Evolutionary conservation across 2,329 filamentous ascomycete genomes (phyloP), one percentile per base, ranked within the genome.

Genomic region (Colletotrichum higginsianum): DNA sequence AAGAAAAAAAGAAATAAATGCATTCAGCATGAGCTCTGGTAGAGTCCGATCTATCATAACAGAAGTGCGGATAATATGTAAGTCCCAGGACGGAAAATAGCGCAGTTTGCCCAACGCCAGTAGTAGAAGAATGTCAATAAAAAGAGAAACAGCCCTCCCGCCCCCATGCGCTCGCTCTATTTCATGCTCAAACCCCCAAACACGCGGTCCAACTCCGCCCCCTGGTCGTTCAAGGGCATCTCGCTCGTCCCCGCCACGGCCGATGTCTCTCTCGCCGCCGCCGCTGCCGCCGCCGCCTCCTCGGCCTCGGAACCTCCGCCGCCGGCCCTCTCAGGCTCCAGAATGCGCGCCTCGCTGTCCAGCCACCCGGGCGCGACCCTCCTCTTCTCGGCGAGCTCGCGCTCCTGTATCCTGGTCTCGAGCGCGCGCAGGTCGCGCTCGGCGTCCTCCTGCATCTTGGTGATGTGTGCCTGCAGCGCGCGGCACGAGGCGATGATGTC

Each of bases 401-500:
- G 85, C 49, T 87, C 89, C 68, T 81, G 83, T 69, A 93, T 89
- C 61, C 84, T 86, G 72, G 92, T 89, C 76, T 96, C 91, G 84
- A 96, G 94, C 23, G 88, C 89, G 63, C 85, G 83, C 66, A 98
- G 85, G 65, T 92, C 89, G 46, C 85, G 84, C 73, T 92, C 88
- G 2, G 93, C 93, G 46, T 94, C 91, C 3, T 87, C 86, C 74
- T 92, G 88, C 75, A 94, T 86, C 75, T 90, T 89, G 35, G 89
- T 84, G 15, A 99, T 86, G 81, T 98, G 94, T 1, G 89, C 88
- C 75, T 93, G 91, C 52, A 99, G 88, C 9, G 93, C 91, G 73
- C 89, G 88, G 83, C 96, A 98, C 30, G 94, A 95, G 16, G 91
- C 88, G 23, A 95, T 87, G 77, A 99, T 97, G 75, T 95, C 92